Evolutionary conservation across 1,284 basidiomycete species (phyloP).

Genomic region (Boletus austroedulis): DNA sequence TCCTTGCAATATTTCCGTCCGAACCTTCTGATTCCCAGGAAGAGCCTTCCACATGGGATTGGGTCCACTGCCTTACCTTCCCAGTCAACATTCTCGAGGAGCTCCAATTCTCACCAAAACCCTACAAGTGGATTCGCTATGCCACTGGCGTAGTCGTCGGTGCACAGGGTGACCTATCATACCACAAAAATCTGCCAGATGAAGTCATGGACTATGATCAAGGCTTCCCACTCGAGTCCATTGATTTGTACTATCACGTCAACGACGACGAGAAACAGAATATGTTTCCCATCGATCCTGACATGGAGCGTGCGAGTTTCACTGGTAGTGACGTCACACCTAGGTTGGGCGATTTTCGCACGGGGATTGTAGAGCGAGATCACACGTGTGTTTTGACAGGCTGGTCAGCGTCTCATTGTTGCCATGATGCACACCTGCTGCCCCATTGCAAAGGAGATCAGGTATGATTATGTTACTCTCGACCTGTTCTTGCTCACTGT

Average conservation of each 20-base stretch:
- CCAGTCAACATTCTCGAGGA: neutral
- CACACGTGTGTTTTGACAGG: neutral
- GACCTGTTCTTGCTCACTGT: neutral
- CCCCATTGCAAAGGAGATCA: constrained; percentile 4
- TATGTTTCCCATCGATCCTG: constrained; percentile 1
- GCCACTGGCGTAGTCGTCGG: constrained; percentile 7
- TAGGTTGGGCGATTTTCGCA: neutral
- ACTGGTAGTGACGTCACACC: neutral
- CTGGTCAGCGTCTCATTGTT: neutral
- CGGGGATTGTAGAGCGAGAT: neutral
- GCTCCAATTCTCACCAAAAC: neutral
- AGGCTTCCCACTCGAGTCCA: neutral
- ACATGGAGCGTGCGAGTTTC: neutral
- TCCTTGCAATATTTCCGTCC: no score
- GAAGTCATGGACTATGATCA: neutral
- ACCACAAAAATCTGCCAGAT: neutral
- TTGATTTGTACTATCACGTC: constrained; percentile 3
- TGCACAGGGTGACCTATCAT: constrained; percentile 2
- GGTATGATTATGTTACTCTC: neutral
- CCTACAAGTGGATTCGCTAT: constrained; percentile 7
- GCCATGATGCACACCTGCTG: constrained; percentile 2
- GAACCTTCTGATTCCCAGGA: no score
- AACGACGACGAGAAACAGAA: neutral
- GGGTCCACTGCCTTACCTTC: neutral
- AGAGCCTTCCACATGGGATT: no score